Evolutionary conservation across 805 yeast species (phyloP).

Genomic region (Metschnikowia proteae): DNA sequence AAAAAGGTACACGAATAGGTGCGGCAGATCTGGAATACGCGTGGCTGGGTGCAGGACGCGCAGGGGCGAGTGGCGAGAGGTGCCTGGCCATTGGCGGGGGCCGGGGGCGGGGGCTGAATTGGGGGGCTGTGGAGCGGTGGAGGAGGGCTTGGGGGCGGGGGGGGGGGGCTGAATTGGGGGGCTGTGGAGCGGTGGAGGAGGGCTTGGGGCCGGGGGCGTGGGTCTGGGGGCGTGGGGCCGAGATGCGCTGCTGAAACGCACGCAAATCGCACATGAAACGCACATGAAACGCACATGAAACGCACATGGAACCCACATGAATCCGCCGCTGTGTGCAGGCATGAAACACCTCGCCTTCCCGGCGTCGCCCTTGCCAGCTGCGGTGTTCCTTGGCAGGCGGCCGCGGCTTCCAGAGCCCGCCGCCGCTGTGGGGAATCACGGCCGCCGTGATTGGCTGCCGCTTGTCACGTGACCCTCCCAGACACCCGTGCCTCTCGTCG

Average conservation of each 20-base stretch:
- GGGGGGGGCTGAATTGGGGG: background rate
- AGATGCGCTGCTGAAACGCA: background rate
- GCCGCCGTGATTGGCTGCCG: background rate
- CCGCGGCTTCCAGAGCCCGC: background rate
- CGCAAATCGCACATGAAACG: constrained; percentile 4
- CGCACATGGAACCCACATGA: constrained; percentile 1
- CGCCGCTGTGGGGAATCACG: too few species aligned
- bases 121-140: too few species aligned
- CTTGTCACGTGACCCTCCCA: background rate
- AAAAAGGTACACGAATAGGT: constrained; percentile 5
- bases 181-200: background rate
- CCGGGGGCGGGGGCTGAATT: background rate
- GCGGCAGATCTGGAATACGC: constrained; percentile 1
- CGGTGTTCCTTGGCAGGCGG: background rate
- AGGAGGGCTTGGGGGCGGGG: background rate
- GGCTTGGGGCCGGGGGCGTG: background rate
- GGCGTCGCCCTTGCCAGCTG: background rate
- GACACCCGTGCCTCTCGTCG: too few species aligned
- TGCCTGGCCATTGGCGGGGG: background rate
- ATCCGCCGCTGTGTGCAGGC: background rate
- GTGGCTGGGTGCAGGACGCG: background rate
- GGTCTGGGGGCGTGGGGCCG: background rate
- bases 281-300: constrained; percentile 3
- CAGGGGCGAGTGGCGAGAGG: background rate
- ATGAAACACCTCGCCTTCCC: constrained; percentile 1